Evolutionary conservation across 345 rosid genomes (phyloP), one percentile per base, ranked within the genome.

Genomic region (Citrus australasica): DNA sequence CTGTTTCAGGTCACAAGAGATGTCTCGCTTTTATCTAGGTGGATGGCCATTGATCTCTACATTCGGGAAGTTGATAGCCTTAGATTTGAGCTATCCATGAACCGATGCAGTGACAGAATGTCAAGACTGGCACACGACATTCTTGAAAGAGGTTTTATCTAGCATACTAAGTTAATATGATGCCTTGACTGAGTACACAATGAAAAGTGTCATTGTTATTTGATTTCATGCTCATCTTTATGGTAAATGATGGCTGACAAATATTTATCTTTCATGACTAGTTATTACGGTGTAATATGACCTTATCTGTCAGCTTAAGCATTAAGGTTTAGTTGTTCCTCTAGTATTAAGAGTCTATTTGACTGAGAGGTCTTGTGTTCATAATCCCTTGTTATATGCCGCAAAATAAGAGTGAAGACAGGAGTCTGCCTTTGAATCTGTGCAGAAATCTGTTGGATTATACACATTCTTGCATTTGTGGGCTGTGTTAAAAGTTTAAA

Each of bases 21-120:
- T 84, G 97, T 95, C 64, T 91, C 97, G 65, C 94, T 95, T 62
- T 85, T 95, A 76, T 95, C 99, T 67, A 92, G 99, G 79, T 95
- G 99, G 99, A 93, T 95, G 99, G 91, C 98, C 72, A 86, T 92
- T 62, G 99, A 95, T 88, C 86, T 95, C 62, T 93, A 93, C 84
- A 89, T 91, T 72, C 84, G 97, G 78, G 99, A 93, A 84, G 87
- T 91, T 78, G 99, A 93, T 84, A 90, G 93, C 82, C 92, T 95
- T 72, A 91, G 97, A 85, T 95, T 95, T 80, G 99, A 95, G 84
- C 86, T 95, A 37, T 94, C 99, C 68, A 92, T 92, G 89, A 88
- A 75, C 71, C 84, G 86, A 64, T 95, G 99, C 86, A 90, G 88
- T 73, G 93, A 90, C 46, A 85, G 77, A 51, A 70, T 95, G 75